phyloP scores from a whole-genome alignment of 2,329 filamentous ascomycete genomes.

The Trichoderma arundinaceum region DNA sequence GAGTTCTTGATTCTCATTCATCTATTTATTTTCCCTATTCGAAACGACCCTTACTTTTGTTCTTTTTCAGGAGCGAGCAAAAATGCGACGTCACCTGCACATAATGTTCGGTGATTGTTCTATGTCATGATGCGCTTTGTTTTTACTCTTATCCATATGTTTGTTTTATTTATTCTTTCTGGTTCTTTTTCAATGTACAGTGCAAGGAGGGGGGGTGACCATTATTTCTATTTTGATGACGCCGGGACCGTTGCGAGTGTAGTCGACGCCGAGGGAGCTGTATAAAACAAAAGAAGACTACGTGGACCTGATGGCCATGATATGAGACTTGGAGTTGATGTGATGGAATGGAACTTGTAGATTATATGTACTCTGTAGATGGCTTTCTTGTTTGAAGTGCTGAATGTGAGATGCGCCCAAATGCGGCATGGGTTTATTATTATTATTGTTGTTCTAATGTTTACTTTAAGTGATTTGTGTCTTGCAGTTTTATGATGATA shows the following conservation, averaged over 20 bases:
- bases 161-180: background rate
- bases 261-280: background rate
- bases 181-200: background rate
- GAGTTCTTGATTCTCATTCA: constrained; percentile 38
- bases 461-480: background rate
- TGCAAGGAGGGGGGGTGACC: background rate
- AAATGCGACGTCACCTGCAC: constrained; percentile 1
- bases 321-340: constrained; percentile 29
- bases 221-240: constrained; percentile 6
- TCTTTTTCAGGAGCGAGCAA: constrained; percentile 17
- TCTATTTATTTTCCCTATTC: constrained; percentile 33
- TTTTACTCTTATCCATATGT: constrained; percentile 3
- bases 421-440: background rate
- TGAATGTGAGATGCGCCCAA: constrained; percentile 17
- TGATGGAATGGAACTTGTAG: constrained; percentile 24
- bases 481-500: background rate
- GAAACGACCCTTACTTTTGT: constrained; percentile 25
- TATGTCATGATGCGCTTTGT: constrained; percentile 23
- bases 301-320: constrained; percentile 5
- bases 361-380: constrained; percentile 21
- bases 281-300: background rate
- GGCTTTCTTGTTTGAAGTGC: constrained; percentile 5
- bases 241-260: background rate
- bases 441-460: background rate
- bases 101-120: constrained; percentile 10